Base-by-base conservation (phyloP, 768 basidiomycete genomes). In the Leccinum obscurum region DNA sequence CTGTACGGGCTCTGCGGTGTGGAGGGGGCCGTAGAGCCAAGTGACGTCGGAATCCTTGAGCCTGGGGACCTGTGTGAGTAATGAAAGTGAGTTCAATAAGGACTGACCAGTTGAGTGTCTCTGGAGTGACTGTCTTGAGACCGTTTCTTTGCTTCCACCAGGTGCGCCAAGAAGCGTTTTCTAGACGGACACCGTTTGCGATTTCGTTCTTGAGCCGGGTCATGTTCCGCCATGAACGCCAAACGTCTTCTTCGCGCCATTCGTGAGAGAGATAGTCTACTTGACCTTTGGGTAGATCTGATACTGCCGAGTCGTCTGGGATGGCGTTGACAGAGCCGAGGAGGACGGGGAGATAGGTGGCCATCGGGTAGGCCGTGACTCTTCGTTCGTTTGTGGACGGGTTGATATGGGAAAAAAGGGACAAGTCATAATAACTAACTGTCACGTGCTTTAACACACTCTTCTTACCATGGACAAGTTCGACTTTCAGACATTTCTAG, bases 131-230 rank as follows among this genome's bases (percentile, higher is more conserved):
- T 0, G 96, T 99, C 79, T 89, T 92, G 62, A 99, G 84, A 65
- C 95, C 92, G 68, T 97, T 97, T 63, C 96, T 81, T 83, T 98
- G 95, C 77, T 98, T 98, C 89, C 95, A 98, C 96, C 96, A 99
- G 1, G 95, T 98, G 46, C 96, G 80, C 96, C 96, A 99, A 62
- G 90, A 93, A 9, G 97, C 97, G 70, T 99, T 99, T 81, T 99
- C 97, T 58, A 99, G 85, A 53, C 96, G 81, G 52, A 90, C 81
- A 52, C 96, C 96, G 72, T 99, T 98, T 6, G 93, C 86, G 70
- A 99, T 97, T 77, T 94, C 96, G 72, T 96, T 91, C 85, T 98
- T 99, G 81, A 95, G 93, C 58, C 92, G 84, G 52, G 96, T 98
- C 94, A 98, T 98, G 72, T 88, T 93, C 65, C 95, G 83, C 96